Conservation (phyloP, 2,329 filamentous ascomycete species). For the Cladobotryum protrusum region DNA sequence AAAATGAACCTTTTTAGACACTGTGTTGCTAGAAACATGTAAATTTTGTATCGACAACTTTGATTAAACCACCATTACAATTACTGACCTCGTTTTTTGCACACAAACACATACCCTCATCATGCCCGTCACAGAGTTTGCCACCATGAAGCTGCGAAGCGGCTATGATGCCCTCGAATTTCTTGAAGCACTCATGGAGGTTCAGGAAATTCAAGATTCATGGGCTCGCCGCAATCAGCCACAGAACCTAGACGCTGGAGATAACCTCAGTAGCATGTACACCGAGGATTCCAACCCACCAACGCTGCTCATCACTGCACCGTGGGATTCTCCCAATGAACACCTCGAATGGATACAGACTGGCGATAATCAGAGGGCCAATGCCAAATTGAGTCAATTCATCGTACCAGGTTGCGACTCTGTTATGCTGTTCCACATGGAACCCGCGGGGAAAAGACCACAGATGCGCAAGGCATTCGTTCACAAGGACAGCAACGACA, state of each 20-base stretch:
- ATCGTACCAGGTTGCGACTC: conserved; percentile 26
- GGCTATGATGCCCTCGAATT: conserved; percentile 27
- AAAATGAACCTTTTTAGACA: too few species aligned
- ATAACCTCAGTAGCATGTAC: conserved; percentile 30
- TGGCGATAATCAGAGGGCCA: conserved; percentile 32
- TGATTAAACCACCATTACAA: too few species aligned
- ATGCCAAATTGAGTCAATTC: conserved; percentile 27
- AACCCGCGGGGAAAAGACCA: conserved; percentile 22
- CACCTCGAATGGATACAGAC: conserved; percentile 40
- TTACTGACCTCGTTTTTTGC: background rate
- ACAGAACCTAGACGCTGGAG: conserved; percentile 25
- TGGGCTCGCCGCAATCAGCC: conserved; percentile 35
- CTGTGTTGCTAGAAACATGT: too few species aligned
- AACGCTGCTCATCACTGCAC: conserved; percentile 37
- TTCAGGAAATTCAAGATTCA: conserved; percentile 31
- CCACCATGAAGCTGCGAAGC: conserved; percentile 27
- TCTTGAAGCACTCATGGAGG: conserved; percentile 25
- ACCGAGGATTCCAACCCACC: conserved; percentile 30
- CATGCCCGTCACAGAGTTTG: conserved; percentile 38
- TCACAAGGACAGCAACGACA: conserved; percentile 14
- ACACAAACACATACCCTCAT: background rate
- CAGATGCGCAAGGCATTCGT: conserved; percentile 22
- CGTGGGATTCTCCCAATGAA: conserved; percentile 37
- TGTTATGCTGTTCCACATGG: conserved; percentile 37
- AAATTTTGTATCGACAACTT: too few species aligned